Evolutionary conservation across 768 basidiomycete genomes (phyloP).

Genomic region (Boletus speciosus): DNA sequence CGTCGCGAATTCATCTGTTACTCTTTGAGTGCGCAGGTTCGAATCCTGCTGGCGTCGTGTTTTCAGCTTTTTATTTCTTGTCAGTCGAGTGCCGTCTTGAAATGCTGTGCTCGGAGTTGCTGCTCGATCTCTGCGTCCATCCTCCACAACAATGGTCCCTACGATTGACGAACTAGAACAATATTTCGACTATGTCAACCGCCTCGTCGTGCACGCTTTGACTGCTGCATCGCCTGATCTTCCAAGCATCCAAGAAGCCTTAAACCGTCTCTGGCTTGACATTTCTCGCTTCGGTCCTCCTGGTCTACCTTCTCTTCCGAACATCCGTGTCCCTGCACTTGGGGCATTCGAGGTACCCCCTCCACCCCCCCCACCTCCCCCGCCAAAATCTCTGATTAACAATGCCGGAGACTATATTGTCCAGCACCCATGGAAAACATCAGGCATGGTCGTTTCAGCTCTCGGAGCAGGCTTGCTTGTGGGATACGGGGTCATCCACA

Average conservation of each 20-base stretch:
- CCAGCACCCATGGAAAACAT: slow-evolving; percentile 59
- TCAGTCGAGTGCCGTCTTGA: no score
- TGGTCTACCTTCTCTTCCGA: slow-evolving; percentile 39
- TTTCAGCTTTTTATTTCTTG: neutral
- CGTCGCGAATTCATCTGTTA: slow-evolving; percentile 44
- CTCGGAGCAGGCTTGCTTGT: slow-evolving; percentile 61
- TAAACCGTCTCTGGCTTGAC: slow-evolving; percentile 72
- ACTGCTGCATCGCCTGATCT: slow-evolving; percentile 56
- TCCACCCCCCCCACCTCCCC: slow-evolving; percentile 54
- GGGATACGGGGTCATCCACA: slow-evolving; percentile 43
- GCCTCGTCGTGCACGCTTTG: slow-evolving; percentile 54
- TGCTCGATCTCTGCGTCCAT: neutral
- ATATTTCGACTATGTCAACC: slow-evolving; percentile 63
- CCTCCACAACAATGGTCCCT: slow-evolving; percentile 25
- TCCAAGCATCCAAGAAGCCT: slow-evolving; percentile 59
- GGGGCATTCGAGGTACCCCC: slow-evolving; percentile 74
- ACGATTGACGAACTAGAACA: slow-evolving; percentile 67
- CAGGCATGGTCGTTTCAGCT: slow-evolving; percentile 51
- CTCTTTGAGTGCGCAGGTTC: slow-evolving; percentile 70
- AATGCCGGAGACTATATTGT: slow-evolving; percentile 49
- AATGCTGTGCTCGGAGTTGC: slow-evolving; percentile 15
- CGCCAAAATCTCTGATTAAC: slow-evolving; percentile 45
- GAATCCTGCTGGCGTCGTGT: slow-evolving; percentile 61
- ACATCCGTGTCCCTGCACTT: slow-evolving; percentile 60
- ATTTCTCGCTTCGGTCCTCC: slow-evolving; percentile 76